These are phyloP conservation scores for Geotrichum histeridarum DNA, from an alignment of 1,139 yeast species.

Conservation along the genomic window DNA sequence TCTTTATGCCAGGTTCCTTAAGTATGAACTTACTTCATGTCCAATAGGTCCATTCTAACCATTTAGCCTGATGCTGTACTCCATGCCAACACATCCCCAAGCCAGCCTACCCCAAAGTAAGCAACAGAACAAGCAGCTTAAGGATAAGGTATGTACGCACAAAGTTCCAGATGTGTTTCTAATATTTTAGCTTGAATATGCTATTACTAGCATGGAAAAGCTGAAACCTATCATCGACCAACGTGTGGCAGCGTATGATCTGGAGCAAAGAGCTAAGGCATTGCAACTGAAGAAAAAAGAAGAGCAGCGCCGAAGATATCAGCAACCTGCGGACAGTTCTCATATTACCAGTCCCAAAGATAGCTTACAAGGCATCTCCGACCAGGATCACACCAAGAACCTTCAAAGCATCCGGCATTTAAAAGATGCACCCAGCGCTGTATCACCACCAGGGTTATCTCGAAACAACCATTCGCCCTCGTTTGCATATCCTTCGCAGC, in stretches of 20 bases:
- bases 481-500: constrained; percentile 19
- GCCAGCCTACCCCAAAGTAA: constrained; percentile 29
- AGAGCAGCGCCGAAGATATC: constrained; percentile 16
- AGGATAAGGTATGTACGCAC: constrained; percentile 7
- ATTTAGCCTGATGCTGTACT: constrained; percentile 41
- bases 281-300: constrained; percentile 7
- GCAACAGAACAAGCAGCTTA: constrained; percentile 27
- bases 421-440: neutral
- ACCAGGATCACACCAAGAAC: constrained; percentile 17
- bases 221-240: constrained; percentile 37
- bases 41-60: neutral
- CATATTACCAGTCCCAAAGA: neutral
- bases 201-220: constrained; percentile 41
- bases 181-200: constrained; percentile 22
- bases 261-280: constrained; percentile 9
- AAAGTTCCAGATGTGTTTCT: neutral
- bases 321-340: constrained; percentile 10
- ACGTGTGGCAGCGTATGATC: constrained; percentile 31
- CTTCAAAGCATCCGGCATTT: constrained; percentile 11
- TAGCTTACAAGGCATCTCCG: neutral
- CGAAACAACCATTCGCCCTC: neutral
- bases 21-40: constrained; percentile 27
- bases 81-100: constrained; percentile 44
- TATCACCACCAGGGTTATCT: neutral
- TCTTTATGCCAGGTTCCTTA: constrained; percentile 47